Evolutionary conservation across 352 stramenopile genomes (phyloP).

Genomic region (Thraustochytrium sp.): DNA sequence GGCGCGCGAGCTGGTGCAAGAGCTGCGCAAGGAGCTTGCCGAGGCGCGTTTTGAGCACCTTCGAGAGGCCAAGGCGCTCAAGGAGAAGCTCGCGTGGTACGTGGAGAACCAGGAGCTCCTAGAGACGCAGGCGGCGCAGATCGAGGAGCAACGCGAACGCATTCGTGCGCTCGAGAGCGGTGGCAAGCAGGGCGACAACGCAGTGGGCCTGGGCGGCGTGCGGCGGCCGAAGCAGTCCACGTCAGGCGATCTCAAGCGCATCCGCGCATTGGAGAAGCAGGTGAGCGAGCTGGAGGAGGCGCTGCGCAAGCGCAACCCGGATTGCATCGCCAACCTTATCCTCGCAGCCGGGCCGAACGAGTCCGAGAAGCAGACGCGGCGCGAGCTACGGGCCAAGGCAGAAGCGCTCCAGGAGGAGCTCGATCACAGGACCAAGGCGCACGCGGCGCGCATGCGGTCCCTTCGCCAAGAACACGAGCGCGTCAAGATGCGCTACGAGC

Average conservation of each 20-base stretch:
- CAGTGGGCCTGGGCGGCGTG: too few species aligned
- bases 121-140: background rate
- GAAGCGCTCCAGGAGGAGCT: slow-evolving; percentile 37
- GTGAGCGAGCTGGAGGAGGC: slow-evolving; percentile 46
- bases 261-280: slow-evolving; percentile 44
- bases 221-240: background rate
- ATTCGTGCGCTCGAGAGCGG: slow-evolving; percentile 16
- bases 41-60: slow-evolving; percentile 43
- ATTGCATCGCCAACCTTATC: slow-evolving; percentile 49
- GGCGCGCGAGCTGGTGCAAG: background rate
- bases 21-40: slow-evolving; percentile 30
- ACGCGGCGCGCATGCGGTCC: slow-evolving; percentile 36
- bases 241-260: slow-evolving; percentile 23
- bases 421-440: background rate
- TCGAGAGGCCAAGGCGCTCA: slow-evolving; percentile 45
- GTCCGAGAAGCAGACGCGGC: slow-evolving; percentile 26
- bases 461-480: slow-evolving; percentile 47
- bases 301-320: slow-evolving; percentile 43
- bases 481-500: slow-evolving; percentile 48
- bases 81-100: slow-evolving; percentile 45
- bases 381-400: slow-evolving; percentile 9
- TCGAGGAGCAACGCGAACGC: slow-evolving; percentile 38
- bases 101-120: slow-evolving; percentile 48
- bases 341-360: slow-evolving; percentile 41
- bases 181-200: background rate